These are phyloP conservation scores for Euphorbia pulcherrima DNA, from an alignment of 345 rosid species.

Conservation along the genomic window DNA sequence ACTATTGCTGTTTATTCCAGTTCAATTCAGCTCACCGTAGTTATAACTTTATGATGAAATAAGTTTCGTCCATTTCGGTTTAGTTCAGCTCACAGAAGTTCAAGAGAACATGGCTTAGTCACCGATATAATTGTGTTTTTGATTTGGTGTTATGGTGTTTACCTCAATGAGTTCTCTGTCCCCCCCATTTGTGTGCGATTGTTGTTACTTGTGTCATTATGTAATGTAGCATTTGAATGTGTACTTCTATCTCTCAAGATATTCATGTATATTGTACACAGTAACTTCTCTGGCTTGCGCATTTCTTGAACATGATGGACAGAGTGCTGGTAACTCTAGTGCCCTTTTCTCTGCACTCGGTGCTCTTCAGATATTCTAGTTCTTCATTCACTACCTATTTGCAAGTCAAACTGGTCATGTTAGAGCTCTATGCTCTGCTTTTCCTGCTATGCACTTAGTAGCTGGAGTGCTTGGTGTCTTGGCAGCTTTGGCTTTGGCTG, in stretches of 20 bases:
- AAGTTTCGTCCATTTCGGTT: too few relatives aligned
- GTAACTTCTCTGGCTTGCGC: conserved; percentile 17
- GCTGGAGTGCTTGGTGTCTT: conserved; percentile 79
- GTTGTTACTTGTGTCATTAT: too few relatives aligned
- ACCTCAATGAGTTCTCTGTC: background rate
- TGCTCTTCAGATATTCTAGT: conserved; percentile 89
- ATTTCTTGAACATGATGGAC: conserved; percentile 33
- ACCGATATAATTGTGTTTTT: too few relatives aligned
- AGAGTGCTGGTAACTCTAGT: conserved; percentile 84
- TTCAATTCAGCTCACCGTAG: too few relatives aligned
- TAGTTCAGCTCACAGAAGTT: too few relatives aligned
- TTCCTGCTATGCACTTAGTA: conserved; percentile 90
- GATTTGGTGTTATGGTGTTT: background rate
- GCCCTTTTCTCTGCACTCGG: conserved; percentile 85
- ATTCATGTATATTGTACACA: conserved; percentile 8
- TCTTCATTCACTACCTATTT: conserved; percentile 86
- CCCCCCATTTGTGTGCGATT: background rate
- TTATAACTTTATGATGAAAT: too few relatives aligned
- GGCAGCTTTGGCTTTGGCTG: conserved; percentile 86
- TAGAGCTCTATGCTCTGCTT: conserved; percentile 93
- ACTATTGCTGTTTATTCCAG: too few relatives aligned
- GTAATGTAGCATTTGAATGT: background rate
- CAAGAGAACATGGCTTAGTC: too few relatives aligned
- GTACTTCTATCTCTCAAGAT: background rate
- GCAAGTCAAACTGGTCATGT: conserved; percentile 98